phyloP scores from a whole-genome alignment of 768 basidiomycete genomes.

The Chiua virens region DNA sequence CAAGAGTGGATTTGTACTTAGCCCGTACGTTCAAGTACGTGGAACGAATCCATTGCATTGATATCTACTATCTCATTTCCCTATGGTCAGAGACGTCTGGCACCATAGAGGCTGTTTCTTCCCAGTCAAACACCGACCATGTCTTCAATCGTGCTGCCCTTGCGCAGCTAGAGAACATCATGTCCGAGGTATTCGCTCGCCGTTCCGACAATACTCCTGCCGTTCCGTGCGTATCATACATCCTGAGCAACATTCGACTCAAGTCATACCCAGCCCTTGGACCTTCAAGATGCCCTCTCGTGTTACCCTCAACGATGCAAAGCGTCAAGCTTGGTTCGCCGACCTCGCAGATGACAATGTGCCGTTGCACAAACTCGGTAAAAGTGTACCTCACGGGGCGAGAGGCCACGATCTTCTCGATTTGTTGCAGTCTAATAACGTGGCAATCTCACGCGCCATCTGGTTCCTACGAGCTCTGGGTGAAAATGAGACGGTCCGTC shows the following conservation, averaged over 20 bases:
- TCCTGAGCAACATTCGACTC: not conserved
- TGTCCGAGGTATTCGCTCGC: conserved; percentile 72
- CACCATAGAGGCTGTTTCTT: conserved; percentile 11
- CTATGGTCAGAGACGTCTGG: conserved; percentile 24
- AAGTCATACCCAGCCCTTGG: conserved; percentile 39
- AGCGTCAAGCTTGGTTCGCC: conserved; percentile 79
- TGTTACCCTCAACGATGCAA: conserved; percentile 77
- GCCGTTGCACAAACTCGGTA: conserved; percentile 77
- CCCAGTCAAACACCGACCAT: conserved; percentile 23
- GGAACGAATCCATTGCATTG: not conserved
- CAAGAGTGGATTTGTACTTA: conserved; percentile 60
- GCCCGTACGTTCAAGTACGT: conserved; percentile 59
- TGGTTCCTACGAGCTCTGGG: conserved; percentile 89
- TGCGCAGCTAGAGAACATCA: conserved; percentile 65
- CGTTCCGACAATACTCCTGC: conserved; percentile 54
- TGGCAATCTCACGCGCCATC: conserved; percentile 78
- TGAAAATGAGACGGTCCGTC: conserved; percentile 75
- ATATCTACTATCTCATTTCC: not conserved
- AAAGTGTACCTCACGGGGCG: conserved; percentile 83
- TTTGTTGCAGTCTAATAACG: conserved; percentile 70
- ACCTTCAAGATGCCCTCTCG: conserved; percentile 81
- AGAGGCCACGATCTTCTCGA: conserved; percentile 86
- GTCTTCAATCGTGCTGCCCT: conserved; percentile 54
- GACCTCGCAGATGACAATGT: conserved; percentile 81
- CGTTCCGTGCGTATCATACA: conserved; percentile 56